These are phyloP conservation scores for Kurtzmaniella cleridarum DNA, from an alignment of 805 yeast species.

Conservation along the genomic window DNA sequence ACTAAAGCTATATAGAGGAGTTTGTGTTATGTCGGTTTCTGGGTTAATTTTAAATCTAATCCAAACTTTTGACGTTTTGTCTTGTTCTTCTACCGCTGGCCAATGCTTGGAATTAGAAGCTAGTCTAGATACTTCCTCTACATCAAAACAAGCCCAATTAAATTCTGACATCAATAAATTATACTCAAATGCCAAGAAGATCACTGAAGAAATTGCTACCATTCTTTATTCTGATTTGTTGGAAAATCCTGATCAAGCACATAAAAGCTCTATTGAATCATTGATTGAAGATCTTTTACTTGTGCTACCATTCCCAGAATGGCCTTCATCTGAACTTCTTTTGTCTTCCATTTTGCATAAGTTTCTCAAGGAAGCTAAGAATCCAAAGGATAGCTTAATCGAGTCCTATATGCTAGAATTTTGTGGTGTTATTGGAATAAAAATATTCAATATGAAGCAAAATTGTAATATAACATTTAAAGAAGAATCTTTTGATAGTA, in stretches of 20 bases:
- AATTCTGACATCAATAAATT: background rate
- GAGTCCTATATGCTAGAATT: conserved; percentile 55
- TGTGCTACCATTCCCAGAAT: conserved; percentile 51
- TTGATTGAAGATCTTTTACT: conserved; percentile 52
- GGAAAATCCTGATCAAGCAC: conserved; percentile 20
- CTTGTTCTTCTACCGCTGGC: conserved; percentile 5
- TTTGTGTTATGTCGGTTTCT: conserved; percentile 45
- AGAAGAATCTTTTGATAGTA: conserved; percentile 3
- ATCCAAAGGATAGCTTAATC: conserved; percentile 28
- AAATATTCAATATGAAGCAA: conserved; percentile 34
- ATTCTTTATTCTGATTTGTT: conserved; percentile 12
- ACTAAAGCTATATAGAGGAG: conserved; percentile 38
- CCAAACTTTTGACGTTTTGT: background rate
- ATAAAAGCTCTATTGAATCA: conserved; percentile 42
- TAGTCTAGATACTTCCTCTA: background rate
- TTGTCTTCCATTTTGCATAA: conserved; percentile 41
- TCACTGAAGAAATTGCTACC: conserved; percentile 23
- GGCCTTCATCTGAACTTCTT: conserved; percentile 54
- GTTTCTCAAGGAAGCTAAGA: conserved; percentile 34
- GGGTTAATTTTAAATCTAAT: conserved; percentile 34
- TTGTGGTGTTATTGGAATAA: conserved; percentile 56
- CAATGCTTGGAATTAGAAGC: conserved; percentile 3
- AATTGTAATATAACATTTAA: conserved; percentile 5
- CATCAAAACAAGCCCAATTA: background rate
- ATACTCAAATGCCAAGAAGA: conserved; percentile 3